Evolutionary conservation across 306 rosid genomes (phyloP), one percentile per base, ranked within the genome.

Genomic region (Rosa chinensis): DNA sequence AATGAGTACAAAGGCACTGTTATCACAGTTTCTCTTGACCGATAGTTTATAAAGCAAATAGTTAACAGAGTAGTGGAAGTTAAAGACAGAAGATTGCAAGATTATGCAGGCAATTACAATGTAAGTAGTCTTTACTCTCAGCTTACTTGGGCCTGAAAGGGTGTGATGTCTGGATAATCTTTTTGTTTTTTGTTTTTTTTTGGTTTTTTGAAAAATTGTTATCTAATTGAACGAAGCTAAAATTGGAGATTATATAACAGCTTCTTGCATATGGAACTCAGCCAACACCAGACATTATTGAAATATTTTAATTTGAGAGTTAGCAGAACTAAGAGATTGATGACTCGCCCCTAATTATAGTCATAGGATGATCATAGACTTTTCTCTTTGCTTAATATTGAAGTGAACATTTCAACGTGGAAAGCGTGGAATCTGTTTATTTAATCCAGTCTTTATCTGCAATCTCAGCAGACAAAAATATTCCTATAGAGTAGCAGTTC

Each of bases 51-150:
- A 83, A 95, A 83, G 87, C 97, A 95, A 84, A 95, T 92, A 82
- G 98, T 95, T 72, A 95, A 92, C 72, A 92, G 99, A 82, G 99
- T 95, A 71, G 86, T 95, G 69, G 99, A 92, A 89, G 91, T 95
- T 76, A 87, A 86, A 70, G 90, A 88, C 77, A 72, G 92, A 72
- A 86, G 83, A 66, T 82, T 92, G 84, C 98, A 90, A 87, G 94
- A 95, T 88, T 95, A 92, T 80, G 92, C 90, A 9, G 99, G 99
- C 16, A 97, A 89, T 81, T 95, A 95, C 86, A 86, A 88, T 89
- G 99, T 95, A 84, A 92, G 98, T 82, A 13, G 35, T 81, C 21
- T 40, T 43, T 32, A 62, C 21, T 32, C 17, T 63, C 48, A 32
- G 8, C 6, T 42, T 17, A 21, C 16, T 43, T 4, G 52, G 32